A percentile compares a stretch with the other conserved stretches of the same genome.
These are phyloP conservation scores for Whalleya microplaca DNA, from an alignment of 2,329 filamentous ascomycete species.

Conservation along the genomic window DNA sequence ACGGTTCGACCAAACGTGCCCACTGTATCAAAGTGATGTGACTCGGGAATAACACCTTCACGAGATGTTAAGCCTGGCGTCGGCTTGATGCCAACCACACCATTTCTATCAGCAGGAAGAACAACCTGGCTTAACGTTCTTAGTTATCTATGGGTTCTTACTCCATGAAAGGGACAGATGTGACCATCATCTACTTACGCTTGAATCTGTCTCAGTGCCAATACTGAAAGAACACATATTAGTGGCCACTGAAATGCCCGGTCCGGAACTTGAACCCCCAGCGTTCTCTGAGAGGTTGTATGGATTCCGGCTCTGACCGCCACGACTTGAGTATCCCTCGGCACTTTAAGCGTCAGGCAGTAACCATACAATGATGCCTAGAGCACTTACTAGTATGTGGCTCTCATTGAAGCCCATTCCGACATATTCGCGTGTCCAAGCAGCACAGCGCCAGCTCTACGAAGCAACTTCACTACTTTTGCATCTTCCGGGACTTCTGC, in stretches of 20 bases:
- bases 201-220: conserved; percentile 76
- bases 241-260: conserved; percentile 64
- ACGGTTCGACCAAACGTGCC: conserved; percentile 62
- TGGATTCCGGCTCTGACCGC: conserved; percentile 65
- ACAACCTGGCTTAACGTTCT: conserved; percentile 35
- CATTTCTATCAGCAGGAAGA: conserved; percentile 71
- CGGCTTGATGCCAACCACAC: conserved; percentile 74
- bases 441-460: conserved; percentile 51
- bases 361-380: not conserved
- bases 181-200: conserved; percentile 49
- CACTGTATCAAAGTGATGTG: conserved; percentile 59
- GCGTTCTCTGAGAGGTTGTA: conserved; percentile 73
- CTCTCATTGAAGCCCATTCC: conserved; percentile 77
- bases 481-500: conserved; percentile 45
- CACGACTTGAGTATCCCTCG: conserved; percentile 67
- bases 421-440: conserved; percentile 72
- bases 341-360: conserved; percentile 26
- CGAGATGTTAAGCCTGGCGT: conserved; percentile 74
- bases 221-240: conserved; percentile 67
- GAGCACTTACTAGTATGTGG: conserved; percentile 57
- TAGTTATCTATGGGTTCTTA: not conserved
- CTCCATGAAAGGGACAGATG: not conserved
- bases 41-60: conserved; percentile 62
- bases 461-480: conserved; percentile 39
- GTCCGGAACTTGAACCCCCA: conserved; percentile 70